These are phyloP conservation scores for Suillus americanus DNA, from an alignment of 768 basidiomycete genomes.

Conservation along the genomic window DNA sequence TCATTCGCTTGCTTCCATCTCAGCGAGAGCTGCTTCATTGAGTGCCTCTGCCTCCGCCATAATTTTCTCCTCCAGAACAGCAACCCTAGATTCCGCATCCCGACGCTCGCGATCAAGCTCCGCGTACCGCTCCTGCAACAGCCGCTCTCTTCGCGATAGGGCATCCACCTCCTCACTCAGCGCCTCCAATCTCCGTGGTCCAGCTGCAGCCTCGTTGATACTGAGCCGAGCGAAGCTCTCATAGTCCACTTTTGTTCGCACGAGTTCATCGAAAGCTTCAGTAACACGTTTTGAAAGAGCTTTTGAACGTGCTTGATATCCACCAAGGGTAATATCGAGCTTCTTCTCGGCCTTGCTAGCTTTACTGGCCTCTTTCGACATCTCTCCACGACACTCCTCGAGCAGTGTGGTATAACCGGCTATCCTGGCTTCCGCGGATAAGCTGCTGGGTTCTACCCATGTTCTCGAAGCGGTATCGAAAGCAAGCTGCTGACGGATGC, in stretches of 20 bases:
- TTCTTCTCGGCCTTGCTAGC: slow-evolving; percentile 90
- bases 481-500: slow-evolving; percentile 56
- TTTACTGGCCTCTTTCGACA: slow-evolving; percentile 80
- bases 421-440: slow-evolving; percentile 60
- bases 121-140: slow-evolving; percentile 81
- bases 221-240: slow-evolving; percentile 79
- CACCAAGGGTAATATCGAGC: slow-evolving; percentile 82
- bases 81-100: slow-evolving; percentile 58
- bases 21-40: slow-evolving; percentile 74
- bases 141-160: slow-evolving; percentile 72
- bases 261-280: slow-evolving; percentile 70
- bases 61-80: slow-evolving; percentile 76
- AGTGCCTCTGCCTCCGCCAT: slow-evolving; percentile 82
- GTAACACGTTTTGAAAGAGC: slow-evolving; percentile 62
- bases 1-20: slow-evolving; percentile 43
- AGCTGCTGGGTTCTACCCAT: slow-evolving; percentile 66
- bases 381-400: slow-evolving; percentile 60
- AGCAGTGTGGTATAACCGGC: slow-evolving; percentile 65
- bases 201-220: slow-evolving; percentile 69
- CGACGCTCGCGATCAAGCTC: slow-evolving; percentile 73
- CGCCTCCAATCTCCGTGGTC: slow-evolving; percentile 73
- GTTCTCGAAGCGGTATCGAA: slow-evolving; percentile 54
- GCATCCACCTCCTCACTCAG: slow-evolving; percentile 86
- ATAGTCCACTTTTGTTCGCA: slow-evolving; percentile 64
- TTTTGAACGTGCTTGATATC: slow-evolving; percentile 78